phyloP scores from a whole-genome alignment of 768 basidiomycete species.

The Vararia minispora region DNA sequence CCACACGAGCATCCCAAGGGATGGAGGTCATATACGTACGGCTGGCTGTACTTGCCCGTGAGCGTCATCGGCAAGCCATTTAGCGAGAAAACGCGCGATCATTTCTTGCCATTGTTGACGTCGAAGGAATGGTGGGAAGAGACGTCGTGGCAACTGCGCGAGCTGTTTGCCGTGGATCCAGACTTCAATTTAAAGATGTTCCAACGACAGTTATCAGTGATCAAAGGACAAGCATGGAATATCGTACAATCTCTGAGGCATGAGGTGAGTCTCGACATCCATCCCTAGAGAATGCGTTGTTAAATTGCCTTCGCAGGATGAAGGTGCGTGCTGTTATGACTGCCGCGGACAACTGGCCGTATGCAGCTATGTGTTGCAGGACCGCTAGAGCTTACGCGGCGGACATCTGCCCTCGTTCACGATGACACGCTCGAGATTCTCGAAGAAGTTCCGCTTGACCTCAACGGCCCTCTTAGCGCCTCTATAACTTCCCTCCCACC shows the following conservation, averaged over 20 bases:
- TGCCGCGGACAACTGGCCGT: too few species aligned
- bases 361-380: too few species aligned
- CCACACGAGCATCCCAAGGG: constrained; percentile 85
- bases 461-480: constrained; percentile 22
- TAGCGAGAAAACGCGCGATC: constrained; percentile 67
- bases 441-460: constrained; percentile 27
- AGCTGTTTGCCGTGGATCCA: constrained; percentile 69
- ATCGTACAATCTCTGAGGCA: constrained; percentile 79
- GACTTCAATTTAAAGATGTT: constrained; percentile 92
- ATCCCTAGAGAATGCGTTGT: not conserved
- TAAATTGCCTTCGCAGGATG: constrained; percentile 39
- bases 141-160: constrained; percentile 66
- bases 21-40: constrained; percentile 71
- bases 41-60: constrained; percentile 82
- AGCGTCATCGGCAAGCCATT: constrained; percentile 80
- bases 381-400: constrained; percentile 83
- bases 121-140: constrained; percentile 88
- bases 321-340: constrained; percentile 45
- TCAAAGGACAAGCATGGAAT: constrained; percentile 90
- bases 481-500: constrained; percentile 55
- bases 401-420: constrained; percentile 73
- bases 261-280: constrained; percentile 32
- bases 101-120: constrained; percentile 73
- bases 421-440: constrained; percentile 67
- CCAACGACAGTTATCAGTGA: constrained; percentile 80